Percentiles rank a stretch among this genome's conserved stretches.
Evolutionary conservation across 1,139 yeast genomes (phyloP).

Genomic region (Kodamaea ohmeri): DNA sequence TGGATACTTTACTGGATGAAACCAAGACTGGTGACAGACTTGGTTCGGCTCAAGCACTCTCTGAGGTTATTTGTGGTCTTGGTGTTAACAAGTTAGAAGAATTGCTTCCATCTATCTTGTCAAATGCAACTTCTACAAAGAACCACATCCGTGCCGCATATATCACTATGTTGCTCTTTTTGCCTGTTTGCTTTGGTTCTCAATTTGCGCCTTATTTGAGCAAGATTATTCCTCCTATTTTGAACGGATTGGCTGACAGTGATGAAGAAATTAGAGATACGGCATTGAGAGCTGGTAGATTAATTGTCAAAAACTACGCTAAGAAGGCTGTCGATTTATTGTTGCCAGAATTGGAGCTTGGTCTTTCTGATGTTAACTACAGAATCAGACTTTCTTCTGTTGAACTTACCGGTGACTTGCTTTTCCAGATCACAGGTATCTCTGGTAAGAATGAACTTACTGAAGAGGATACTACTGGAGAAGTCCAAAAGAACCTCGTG

Average conservation of each 20-base stretch:
- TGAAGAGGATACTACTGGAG: slow-evolving; percentile 61
- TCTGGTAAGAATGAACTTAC: slow-evolving; percentile 63
- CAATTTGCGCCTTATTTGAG: slow-evolving; percentile 88
- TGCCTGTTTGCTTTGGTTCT: slow-evolving; percentile 93
- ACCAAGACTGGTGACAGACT: slow-evolving; percentile 85
- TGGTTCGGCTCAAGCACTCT: slow-evolving; percentile 95
- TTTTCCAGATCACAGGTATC: slow-evolving; percentile 93
- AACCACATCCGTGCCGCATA: slow-evolving; percentile 84
- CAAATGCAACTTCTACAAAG: slow-evolving; percentile 66
- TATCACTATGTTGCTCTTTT: slow-evolving; percentile 82
- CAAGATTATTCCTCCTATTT: slow-evolving; percentile 83
- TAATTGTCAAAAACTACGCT: slow-evolving; percentile 89
- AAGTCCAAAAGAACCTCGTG: slow-evolving; percentile 64
- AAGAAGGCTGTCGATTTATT: slow-evolving; percentile 88
- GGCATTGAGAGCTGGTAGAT: slow-evolving; percentile 88
- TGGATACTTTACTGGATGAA: slow-evolving; percentile 76
- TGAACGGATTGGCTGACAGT: slow-evolving; percentile 86
- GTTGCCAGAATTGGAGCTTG: slow-evolving; percentile 89
- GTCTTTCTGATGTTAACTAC: slow-evolving; percentile 77
- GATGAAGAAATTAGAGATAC: slow-evolving; percentile 87
- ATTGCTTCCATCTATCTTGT: slow-evolving; percentile 72
- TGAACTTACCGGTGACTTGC: slow-evolving; percentile 93
- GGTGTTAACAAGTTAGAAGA: slow-evolving; percentile 88
- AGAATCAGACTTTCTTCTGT: slow-evolving; percentile 92
- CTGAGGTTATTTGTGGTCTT: slow-evolving; percentile 90